Conservation (phyloP, 371 early-diverging fungal genomes). For the Saksenaea oblongispora region DNA sequence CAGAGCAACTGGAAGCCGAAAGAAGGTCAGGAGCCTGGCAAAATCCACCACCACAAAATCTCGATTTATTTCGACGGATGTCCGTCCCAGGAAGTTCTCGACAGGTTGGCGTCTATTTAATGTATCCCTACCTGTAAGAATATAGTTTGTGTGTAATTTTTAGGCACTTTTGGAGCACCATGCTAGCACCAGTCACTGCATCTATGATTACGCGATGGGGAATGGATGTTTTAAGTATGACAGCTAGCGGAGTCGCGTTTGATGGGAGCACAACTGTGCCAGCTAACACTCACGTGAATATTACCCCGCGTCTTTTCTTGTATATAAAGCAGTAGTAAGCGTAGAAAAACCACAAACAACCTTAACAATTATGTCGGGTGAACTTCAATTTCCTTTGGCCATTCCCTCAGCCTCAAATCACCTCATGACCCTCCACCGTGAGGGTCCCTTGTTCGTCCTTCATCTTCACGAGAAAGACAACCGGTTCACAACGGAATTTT, state of each 20-base stretch:
- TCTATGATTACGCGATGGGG: neutral
- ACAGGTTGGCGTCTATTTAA: too few relatives aligned
- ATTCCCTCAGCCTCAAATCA: conserved; percentile 42
- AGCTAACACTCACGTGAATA: neutral
- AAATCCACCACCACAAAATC: too few relatives aligned
- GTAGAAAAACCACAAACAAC: neutral
- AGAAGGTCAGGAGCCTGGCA: too few relatives aligned
- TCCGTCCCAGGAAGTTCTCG: too few relatives aligned
- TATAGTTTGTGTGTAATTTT: too few relatives aligned
- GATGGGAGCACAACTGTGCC: neutral
- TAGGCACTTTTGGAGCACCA: too few relatives aligned
- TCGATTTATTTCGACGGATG: too few relatives aligned
- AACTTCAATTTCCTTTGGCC: conserved; percentile 30
- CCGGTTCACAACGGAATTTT: conserved; percentile 66
- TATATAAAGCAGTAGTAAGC: neutral
- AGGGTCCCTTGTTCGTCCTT: conserved; percentile 62
- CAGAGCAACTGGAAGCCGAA: too few relatives aligned
- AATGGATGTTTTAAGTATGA: neutral
- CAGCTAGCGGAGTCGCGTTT: neutral
- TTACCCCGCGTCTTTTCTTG: neutral
- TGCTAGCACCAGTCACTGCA: too few relatives aligned
- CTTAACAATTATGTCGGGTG: neutral
- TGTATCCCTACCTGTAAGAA: too few relatives aligned
- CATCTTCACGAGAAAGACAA: conserved; percentile 67
- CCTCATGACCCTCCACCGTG: conserved; percentile 49